Evolutionary conservation across 2,329 filamentous ascomycete genomes (phyloP).

Genomic region (Trichoderma atrobrunneum): DNA sequence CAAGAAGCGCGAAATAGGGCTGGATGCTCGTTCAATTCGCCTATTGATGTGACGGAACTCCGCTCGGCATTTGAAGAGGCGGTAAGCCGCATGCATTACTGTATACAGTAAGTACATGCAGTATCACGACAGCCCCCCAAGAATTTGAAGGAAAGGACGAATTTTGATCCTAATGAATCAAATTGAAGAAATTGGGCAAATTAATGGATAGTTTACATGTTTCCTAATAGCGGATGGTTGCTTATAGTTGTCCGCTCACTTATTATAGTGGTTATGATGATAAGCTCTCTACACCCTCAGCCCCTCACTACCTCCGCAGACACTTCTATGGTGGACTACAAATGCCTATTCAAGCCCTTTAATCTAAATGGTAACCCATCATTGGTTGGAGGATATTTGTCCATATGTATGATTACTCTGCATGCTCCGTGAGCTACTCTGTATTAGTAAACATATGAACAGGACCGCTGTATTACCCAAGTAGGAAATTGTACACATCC

Average conservation of each 20-base stretch:
- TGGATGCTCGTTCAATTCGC: too few relatives aligned
- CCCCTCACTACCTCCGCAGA: not conserved
- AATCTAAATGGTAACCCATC: not conserved
- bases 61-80: not conserved
- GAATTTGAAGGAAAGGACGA: not conserved
- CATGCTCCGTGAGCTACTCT: not conserved
- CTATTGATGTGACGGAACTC: not conserved
- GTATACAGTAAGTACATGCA: not conserved
- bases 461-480: not conserved
- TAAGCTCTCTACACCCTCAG: not conserved
- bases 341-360: not conserved
- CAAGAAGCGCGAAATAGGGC: too few relatives aligned
- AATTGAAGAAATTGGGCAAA: not conserved
- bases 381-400: not conserved
- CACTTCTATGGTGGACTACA: not conserved
- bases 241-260: not conserved
- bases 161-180: not conserved
- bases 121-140: not conserved
- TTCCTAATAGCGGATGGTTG: not conserved
- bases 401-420: not conserved
- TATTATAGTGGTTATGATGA: not conserved
- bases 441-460: not conserved
- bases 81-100: not conserved
- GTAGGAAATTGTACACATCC: not conserved
- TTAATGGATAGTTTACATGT: not conserved